Evolutionary conservation across 2,329 filamentous ascomycete genomes (phyloP).

Genomic region (Microsporum audouinii): DNA sequence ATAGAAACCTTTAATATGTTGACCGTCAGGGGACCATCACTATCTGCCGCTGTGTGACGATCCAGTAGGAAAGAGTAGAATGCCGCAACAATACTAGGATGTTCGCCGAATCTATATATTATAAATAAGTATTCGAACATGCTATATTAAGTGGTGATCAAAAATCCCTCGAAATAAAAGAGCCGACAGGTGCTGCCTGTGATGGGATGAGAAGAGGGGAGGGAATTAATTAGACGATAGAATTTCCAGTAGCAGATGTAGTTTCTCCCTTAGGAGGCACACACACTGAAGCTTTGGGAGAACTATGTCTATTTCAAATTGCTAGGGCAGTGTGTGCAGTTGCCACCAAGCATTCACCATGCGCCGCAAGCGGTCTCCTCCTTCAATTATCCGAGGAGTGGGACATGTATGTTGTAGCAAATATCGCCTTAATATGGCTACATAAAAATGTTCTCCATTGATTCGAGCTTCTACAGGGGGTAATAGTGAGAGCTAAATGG

Average conservation of each 20-base stretch:
- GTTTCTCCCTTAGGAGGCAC: neutral
- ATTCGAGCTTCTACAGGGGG: conserved; percentile 27
- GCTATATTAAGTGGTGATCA: neutral
- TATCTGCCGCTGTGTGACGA: conserved; percentile 38
- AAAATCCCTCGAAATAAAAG: neutral
- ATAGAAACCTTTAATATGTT: conserved; percentile 36
- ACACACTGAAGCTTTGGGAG: neutral
- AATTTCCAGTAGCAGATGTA: neutral
- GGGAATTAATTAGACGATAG: neutral
- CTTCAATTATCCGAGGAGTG: neutral
- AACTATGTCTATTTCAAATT: neutral
- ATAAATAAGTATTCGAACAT: conserved; percentile 20
- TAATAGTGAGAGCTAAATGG: conserved; percentile 10
- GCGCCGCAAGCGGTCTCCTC: conserved; percentile 3
- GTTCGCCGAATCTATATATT: conserved; percentile 37
- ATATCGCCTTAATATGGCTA: conserved; percentile 24
- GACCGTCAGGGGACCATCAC: conserved; percentile 34
- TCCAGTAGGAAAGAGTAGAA: conserved; percentile 40
- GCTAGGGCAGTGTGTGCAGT: neutral
- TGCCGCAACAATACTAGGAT: conserved; percentile 36
- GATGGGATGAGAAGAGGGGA: neutral
- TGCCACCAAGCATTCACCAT: conserved; percentile 5
- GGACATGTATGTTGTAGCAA: neutral
- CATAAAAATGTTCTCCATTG: conserved; percentile 26
- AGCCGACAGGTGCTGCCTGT: neutral